Percentiles rank a stretch among this genome's conserved stretches.
Evolutionary conservation across 2,329 filamentous ascomycete genomes (phyloP).

Genomic region (Keithomyces neogunnii): DNA sequence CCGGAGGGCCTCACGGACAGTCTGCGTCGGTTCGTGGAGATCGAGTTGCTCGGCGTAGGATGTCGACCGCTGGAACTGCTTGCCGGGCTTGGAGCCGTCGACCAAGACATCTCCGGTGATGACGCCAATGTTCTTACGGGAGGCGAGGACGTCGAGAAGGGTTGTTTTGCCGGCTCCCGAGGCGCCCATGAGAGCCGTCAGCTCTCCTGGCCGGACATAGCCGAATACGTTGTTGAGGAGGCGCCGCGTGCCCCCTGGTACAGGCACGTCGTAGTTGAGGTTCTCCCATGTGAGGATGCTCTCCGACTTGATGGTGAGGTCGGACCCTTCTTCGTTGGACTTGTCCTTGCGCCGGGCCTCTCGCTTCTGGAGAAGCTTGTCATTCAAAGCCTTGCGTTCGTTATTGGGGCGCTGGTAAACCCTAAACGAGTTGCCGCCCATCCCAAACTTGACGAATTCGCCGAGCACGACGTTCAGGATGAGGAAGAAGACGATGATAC

Average conservation of each 20-base stretch:
- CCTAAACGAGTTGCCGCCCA: slow-evolving; percentile 72
- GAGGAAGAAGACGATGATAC: slow-evolving; percentile 68
- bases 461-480: slow-evolving; percentile 68
- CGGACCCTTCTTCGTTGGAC: slow-evolving; percentile 33
- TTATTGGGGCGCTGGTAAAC: slow-evolving; percentile 65
- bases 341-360: slow-evolving; percentile 43
- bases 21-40: slow-evolving; percentile 53
- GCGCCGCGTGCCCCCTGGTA: slow-evolving; percentile 45
- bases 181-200: slow-evolving; percentile 75
- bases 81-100: slow-evolving; percentile 46
- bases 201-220: slow-evolving; percentile 66
- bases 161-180: slow-evolving; percentile 87
- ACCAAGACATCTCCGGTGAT: slow-evolving; percentile 49
- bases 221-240: slow-evolving; percentile 51
- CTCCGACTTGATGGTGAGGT: slow-evolving; percentile 50
- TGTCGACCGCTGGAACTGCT: slow-evolving; percentile 53
- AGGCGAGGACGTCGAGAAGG: slow-evolving; percentile 64
- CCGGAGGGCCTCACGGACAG: slow-evolving; percentile 53
- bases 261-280: slow-evolving; percentile 67
- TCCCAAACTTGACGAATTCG: slow-evolving; percentile 69
- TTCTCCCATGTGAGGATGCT: slow-evolving; percentile 80
- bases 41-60: slow-evolving; percentile 57
- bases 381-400: slow-evolving; percentile 59
- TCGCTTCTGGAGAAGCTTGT: slow-evolving; percentile 50
- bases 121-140: slow-evolving; percentile 53